Percentiles rank a stretch among this genome's conserved stretches.
These are phyloP conservation scores for Avena insularis DNA, from an alignment of 176 grass and related monocot genomes.

Conservation along the genomic window DNA sequence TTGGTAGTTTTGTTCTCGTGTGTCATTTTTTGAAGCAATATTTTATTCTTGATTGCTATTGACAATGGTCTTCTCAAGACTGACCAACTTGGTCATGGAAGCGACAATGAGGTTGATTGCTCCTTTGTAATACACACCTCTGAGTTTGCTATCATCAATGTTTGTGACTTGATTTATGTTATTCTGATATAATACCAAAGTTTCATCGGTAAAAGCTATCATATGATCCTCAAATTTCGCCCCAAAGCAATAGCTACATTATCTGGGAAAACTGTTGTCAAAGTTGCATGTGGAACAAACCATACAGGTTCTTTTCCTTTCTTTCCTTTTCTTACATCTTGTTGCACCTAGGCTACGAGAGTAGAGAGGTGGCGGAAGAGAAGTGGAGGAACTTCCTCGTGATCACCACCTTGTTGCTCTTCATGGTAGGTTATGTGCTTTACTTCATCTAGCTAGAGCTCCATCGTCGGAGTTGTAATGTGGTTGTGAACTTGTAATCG, in stretches of 20 bases:
- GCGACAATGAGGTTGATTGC: conserved; percentile 75
- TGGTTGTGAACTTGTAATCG: too few relatives aligned
- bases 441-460: too few relatives aligned
- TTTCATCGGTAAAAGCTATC: conserved; percentile 76
- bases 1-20: conserved; percentile 40
- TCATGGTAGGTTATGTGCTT: too few relatives aligned
- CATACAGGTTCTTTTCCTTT: conserved; percentile 82
- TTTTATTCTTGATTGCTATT: conserved; percentile 62
- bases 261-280: conserved; percentile 82
- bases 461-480: too few relatives aligned
- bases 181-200: conserved; percentile 91
- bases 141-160: conserved; percentile 5
- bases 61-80: conserved; percentile 87
- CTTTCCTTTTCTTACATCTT: conserved; percentile 32
- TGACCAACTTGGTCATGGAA: conserved; percentile 98
- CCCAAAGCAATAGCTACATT: conserved; percentile 80
- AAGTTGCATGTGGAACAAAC: conserved; percentile 96
- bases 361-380: too few relatives aligned
- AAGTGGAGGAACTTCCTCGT: too few relatives aligned
- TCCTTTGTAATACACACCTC: background rate
- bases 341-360: too few relatives aligned
- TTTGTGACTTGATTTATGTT: conserved; percentile 43
- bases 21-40: conserved; percentile 42
- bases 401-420: too few relatives aligned
- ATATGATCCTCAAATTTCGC: conserved; percentile 82